phyloP scores from a whole-genome alignment of 371 early-diverging fungal genomes.

The Mucor indicus region DNA sequence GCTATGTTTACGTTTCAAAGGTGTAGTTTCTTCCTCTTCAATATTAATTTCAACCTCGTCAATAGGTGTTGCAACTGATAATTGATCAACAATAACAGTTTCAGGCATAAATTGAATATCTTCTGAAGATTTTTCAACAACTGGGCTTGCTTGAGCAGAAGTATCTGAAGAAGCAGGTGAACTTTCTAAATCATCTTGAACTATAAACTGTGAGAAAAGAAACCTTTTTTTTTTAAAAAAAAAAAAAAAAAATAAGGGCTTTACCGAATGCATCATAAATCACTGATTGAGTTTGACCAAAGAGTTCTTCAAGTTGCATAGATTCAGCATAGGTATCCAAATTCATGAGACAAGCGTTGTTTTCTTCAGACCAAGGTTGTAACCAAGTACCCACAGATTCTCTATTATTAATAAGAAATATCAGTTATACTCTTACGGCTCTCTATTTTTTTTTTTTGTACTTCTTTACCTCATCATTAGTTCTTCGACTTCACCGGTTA shows the following conservation, averaged over 20 bases:
- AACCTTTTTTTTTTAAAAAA: too few relatives aligned
- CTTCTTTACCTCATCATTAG: constrained; percentile 47
- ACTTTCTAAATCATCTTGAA: constrained; percentile 21
- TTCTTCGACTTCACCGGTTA: constrained; percentile 45
- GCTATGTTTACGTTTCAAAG: constrained; percentile 26
- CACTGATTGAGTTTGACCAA: constrained; percentile 30
- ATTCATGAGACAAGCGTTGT: constrained; percentile 17
- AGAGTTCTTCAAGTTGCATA: constrained; percentile 36
- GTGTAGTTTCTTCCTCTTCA: constrained; percentile 3
- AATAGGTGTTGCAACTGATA: background rate
- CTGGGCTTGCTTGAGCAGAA: constrained; percentile 16
- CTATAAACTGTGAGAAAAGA: too few relatives aligned
- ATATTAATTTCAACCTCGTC: background rate
- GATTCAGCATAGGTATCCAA: constrained; percentile 39
- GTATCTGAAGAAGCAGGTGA: constrained; percentile 24
- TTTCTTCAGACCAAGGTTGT: constrained; percentile 29
- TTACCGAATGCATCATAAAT: constrained; percentile 35
- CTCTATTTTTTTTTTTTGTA: constrained; percentile 2
- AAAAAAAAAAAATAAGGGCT: background rate
- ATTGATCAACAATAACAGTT: constrained; percentile 1
- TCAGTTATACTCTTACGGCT: background rate
- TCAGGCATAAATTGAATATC: background rate
- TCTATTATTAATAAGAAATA: constrained; percentile 12
- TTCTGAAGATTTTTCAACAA: background rate
- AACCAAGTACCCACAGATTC: constrained; percentile 31